Conservation (phyloP, 1,139 yeast species). For the Saccharomycopsis hybrid region DNA sequence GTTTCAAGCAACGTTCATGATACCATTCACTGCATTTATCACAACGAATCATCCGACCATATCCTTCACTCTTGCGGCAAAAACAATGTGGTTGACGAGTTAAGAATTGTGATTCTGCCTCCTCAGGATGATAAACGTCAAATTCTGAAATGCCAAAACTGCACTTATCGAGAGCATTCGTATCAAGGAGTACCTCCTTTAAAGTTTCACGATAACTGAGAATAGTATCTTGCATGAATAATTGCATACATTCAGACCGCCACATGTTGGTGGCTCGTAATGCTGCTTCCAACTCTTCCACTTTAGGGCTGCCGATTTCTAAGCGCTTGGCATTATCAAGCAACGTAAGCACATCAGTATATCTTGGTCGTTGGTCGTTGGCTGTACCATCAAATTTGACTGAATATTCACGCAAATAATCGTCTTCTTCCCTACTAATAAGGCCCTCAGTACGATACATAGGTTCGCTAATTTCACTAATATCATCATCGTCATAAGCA, state of each 20-base stretch:
- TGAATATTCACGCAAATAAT: conserved; percentile 11
- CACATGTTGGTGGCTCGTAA: conserved; percentile 3
- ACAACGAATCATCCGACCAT: conserved; percentile 69
- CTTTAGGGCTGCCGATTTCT: not conserved
- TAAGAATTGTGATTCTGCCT: not conserved
- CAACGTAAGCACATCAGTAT: not conserved
- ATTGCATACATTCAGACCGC: conserved; percentile 1
- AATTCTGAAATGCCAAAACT: conserved; percentile 5
- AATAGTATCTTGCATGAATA: conserved; percentile 2
- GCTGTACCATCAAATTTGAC: conserved; percentile 13
- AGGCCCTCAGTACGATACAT: conserved; percentile 7
- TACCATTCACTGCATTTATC: conserved; percentile 78
- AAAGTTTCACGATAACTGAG: not conserved
- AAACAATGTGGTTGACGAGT: conserved; percentile 44
- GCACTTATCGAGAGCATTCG: conserved; percentile 1
- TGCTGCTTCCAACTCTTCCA: not conserved
- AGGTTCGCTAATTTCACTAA: not conserved
- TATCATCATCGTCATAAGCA: not conserved
- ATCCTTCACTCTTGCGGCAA: conserved; percentile 64
- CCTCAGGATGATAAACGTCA: conserved; percentile 10
- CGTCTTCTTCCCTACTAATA: conserved; percentile 5
- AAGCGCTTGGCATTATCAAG: not conserved
- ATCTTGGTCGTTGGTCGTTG: conserved; percentile 10
- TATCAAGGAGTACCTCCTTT: conserved; percentile 5
- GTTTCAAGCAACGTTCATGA: conserved; percentile 59